Base-by-base conservation (phyloP, 148 eudicot genomes). In the Rheum nobile region DNA sequence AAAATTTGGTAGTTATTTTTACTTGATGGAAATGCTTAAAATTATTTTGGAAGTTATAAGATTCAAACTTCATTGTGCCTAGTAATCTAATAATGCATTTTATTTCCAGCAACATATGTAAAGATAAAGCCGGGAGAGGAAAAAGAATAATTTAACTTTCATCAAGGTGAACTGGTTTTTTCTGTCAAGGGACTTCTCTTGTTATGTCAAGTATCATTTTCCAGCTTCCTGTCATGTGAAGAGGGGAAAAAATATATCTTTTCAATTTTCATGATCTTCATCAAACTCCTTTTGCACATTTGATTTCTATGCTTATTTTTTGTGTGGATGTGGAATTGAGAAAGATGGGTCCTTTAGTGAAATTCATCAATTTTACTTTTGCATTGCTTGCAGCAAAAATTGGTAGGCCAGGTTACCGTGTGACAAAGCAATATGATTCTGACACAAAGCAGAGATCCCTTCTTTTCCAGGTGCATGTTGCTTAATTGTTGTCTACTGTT, bases 321-420 rank as follows among this genome's bases (percentile, higher is more conserved):
- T n/a, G n/a, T 13, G 69, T 63, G 39, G 69, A 32, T 32, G 26
- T 54, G 26, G 9, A 54, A 19, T 0, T 48, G 22, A 0, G 55
- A 54, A 54, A 54, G 21, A 47, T 3, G 5, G 34, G 4, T 57
- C 32, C 26, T 16, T 26, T 28, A 57, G 4, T 70, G 6, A 21
- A 38, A 3, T 8, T 39, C 16, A 0, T 39, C 21, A n/a, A 21
- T 71, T 24, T 24, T 39, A 9, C 6, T 71, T 11, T 3, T 63
- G 32, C 0, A 21, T 61, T 61, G 59, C 31, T 24, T 37, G 75
- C 35, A 74, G 41, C 42, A 5, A 41, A 21, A 31, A 94, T 94
- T 83, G 98, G 98, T 52, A 85, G 97, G 77, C 98, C 98, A 77
- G 98, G 97, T 31, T 91, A 91, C 79, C 86, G 97, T 4, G 97